Evolutionary conservation across 352 stramenopile species (phyloP).

Genomic region (Pythium volutum): DNA sequence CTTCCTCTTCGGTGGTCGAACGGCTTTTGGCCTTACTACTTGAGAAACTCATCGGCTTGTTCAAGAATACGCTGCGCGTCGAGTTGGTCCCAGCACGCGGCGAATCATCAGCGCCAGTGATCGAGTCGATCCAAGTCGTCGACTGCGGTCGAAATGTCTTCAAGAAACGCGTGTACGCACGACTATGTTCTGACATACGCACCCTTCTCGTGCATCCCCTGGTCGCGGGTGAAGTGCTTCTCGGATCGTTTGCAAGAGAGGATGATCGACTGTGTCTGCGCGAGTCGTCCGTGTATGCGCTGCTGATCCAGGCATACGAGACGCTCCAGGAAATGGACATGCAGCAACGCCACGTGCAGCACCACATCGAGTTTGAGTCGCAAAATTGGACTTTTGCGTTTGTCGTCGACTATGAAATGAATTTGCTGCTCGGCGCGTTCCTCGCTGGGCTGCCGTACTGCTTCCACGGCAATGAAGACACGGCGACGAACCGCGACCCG

Average conservation of each 20-base stretch:
- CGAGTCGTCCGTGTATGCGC: constrained; percentile 41
- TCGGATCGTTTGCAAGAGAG: constrained; percentile 45
- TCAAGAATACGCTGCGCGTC: constrained; percentile 55
- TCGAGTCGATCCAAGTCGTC: constrained; percentile 47
- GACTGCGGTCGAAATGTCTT: constrained; percentile 68
- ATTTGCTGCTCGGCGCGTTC: constrained; percentile 69
- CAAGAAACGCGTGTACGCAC: constrained; percentile 75
- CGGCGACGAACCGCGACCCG: neutral
- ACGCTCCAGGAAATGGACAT: constrained; percentile 81
- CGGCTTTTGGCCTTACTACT: constrained; percentile 64
- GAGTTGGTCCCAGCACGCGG: constrained; percentile 42
- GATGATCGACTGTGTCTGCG: constrained; percentile 1
- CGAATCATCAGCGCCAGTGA: neutral
- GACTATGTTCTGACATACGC: constrained; percentile 77
- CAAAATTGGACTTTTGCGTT: constrained; percentile 84
- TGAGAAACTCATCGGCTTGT: constrained; percentile 61
- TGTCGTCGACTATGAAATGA: constrained; percentile 80
- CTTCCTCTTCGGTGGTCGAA: constrained; percentile 43
- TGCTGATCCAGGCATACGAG: constrained; percentile 59
- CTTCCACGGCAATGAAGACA: constrained; percentile 26
- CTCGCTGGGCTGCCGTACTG: constrained; percentile 53
- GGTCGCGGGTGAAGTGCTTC: constrained; percentile 51
- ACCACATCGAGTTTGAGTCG: constrained; percentile 82
- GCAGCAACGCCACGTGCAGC: constrained; percentile 57
- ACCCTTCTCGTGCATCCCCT: constrained; percentile 70